Base-by-base conservation (phyloP, 192 early-diverging fungal species). In the Helicostylum pulchrum region DNA sequence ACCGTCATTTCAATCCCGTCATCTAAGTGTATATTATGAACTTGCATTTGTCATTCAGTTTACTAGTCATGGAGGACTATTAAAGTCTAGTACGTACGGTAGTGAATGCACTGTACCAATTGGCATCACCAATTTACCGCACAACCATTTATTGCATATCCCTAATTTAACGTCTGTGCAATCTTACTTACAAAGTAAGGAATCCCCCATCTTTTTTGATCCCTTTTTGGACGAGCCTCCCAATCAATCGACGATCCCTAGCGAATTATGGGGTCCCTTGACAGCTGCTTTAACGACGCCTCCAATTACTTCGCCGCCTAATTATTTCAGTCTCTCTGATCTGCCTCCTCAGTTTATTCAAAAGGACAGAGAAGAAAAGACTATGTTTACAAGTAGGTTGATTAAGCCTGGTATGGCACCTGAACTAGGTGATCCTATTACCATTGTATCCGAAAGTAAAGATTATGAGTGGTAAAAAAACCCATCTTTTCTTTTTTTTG, bases 11-110 rank as follows among this genome's bases (percentile, higher is more conserved):
- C 54, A 69, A 26, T 74, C 72, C 5, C 57, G 62, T 8, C 68
- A 77, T 39, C 48, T 70, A 47, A 43, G 73, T 17, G 72, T 74
- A 19, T 63, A 74, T 58, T 77, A 77, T 32, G 65, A 65, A 11
- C 23, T 77, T 15, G 17, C 53, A 8, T 74, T 70, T 50, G 34
- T 21, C 4, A 49, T 77, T 43, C 64, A 71, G 46, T 63, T 71
- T 7, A 51, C 45, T 12, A 51, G 26, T 9, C 45, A 44, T 0
- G 44, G 36, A 23, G 50, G 39, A 26, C 17, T 75, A n/a, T 44
- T 66, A 31, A 67, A 61, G 2, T 61, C 61, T 1, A 64, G 20
- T 19, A 26, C 19, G 5, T 48, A 74, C 14, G 43, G 17, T n/a
- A 26, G 49, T 30, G 68, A 70, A 42, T 59, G 74, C 12, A 62